Evolutionary conservation across 2,329 filamentous ascomycete genomes (phyloP).

Genomic region (Penicillium sp.): DNA sequence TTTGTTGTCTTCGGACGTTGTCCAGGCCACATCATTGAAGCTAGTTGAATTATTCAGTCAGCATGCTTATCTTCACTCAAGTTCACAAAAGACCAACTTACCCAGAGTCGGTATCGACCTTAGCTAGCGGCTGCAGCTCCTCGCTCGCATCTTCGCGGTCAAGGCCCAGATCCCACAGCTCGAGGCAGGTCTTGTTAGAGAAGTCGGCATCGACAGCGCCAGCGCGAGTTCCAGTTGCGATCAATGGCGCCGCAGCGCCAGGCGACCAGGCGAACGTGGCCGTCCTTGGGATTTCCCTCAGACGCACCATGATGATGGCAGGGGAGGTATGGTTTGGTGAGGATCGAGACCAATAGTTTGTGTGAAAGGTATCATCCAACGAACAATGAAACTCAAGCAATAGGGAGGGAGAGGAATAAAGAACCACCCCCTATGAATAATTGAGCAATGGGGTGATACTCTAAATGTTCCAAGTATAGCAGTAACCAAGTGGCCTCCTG

Average conservation of each 20-base stretch:
- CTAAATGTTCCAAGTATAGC: constrained; percentile 22
- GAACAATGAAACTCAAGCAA: constrained; percentile 14
- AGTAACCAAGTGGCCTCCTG: constrained; percentile 45
- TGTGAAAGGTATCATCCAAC: constrained; percentile 20
- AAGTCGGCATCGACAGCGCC: constrained; percentile 97
- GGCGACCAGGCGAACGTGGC: constrained; percentile 97
- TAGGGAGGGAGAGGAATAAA: constrained; percentile 13
- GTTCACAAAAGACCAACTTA: constrained; percentile 43
- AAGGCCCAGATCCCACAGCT: constrained; percentile 91
- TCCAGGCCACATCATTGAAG: constrained; percentile 97
- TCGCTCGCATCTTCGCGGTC: constrained; percentile 72
- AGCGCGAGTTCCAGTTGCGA: constrained; percentile 91
- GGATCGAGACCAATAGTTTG: constrained; percentile 18
- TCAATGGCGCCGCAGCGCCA: constrained; percentile 70
- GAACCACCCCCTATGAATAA: constrained; percentile 33
- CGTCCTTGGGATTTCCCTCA: constrained; percentile 94
- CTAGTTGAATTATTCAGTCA: constrained; percentile 50
- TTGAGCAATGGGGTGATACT: constrained; percentile 31
- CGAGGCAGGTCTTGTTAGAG: constrained; percentile 92
- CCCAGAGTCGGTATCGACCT: constrained; percentile 86
- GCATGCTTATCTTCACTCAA: constrained; percentile 7
- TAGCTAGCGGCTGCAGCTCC: constrained; percentile 82
- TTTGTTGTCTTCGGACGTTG: constrained; percentile 73
- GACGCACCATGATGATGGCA: constrained; percentile 73
- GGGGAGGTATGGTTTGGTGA: constrained; percentile 25